Evolutionary conservation across 139 green algal species (phyloP), one percentile per base, ranked within the genome.

Genomic region (Picochlorum costavermella): DNA sequence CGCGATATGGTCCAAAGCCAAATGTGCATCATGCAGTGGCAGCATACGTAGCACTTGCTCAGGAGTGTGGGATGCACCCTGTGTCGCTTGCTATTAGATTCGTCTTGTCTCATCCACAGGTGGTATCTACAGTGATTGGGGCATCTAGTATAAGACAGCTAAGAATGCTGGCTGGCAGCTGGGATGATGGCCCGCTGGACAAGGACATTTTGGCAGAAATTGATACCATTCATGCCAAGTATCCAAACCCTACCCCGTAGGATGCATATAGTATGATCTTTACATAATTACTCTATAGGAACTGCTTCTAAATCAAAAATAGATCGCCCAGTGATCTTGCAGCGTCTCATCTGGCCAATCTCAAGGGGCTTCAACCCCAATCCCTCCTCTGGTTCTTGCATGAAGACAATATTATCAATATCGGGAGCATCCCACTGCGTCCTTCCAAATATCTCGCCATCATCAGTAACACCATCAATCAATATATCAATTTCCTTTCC

Each of bases 271-370:
- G 8, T 58, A 13, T 9, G n/a, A 55, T 43, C 14, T 5, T 57
- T 10, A 68, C 36, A 26, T 68, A 5, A 68, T 10, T 55, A 56
- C 11, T 53, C 68, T 28, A 93, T 62, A 14, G 85, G 85, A 5
- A 73, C 63, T 8, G 83, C 85, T 58, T 91, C 86, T n/a, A 94
- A 65, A 56, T 94, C 87, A 48, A 92, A 91, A 12, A 90, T 56
- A 0, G 73, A 82, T 44, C 75, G 79, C 40, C 75, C 70, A 29
- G 75, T 63, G 8, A 95, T 62, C 10, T 61, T 28, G 64, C 83
- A 89, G 9, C 80, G 65, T 56, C 86, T 70, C 72, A 95, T 75
- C 73, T 88, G 76, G 12, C 87, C 87, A 16, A 87, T 63, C 61
- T 86, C 72, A 25, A 56, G 36, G 3, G 53, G 68, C 3, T 60